Evolutionary conservation across 1,284 basidiomycete genomes (phyloP), one percentile per base, ranked within the genome.

Genomic region (Rhodotorula sp.): DNA sequence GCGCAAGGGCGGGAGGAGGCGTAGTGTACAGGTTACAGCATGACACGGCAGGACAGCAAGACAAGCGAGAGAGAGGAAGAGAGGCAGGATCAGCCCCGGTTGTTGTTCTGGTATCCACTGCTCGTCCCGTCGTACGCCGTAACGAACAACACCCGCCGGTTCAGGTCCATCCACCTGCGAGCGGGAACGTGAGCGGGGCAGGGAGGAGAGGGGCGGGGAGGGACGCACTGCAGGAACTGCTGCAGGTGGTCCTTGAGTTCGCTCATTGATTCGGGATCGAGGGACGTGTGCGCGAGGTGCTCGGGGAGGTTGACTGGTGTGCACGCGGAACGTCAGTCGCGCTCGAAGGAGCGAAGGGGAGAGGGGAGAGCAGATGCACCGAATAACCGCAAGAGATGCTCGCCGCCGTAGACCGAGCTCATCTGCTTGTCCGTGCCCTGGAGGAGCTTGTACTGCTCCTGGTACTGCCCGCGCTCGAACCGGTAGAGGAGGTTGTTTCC

Each of bases 401-500:
- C 96, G 8, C 92, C 94, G 0, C 96, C 97, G 79, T 99, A 99
- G 29, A 97, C 86, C 65, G 88, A 85, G 80, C 92, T 94, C 87
- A 97, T 92, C 77, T 93, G 90, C 74, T 88, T 84, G 6, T 88
- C 90, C 9, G 64, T 74, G 76, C 32, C 74, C 74, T 0, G 89
- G 88, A 25, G 89, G 68, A 21, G 76, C 78, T 91, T 89, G 54
- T 92, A 87, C 37, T 92, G 87, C 59, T 91, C 88, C 10, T 91
- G 89, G 78, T 97, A 98, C 81, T 99, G 96, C 21, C 89, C 88
- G 32, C 96, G 87, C 81, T 99, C 96, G 76, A 97, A 95, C 21
- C 94, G 88, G 80, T 99, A 99, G 0, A 98, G 85, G 41, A 99
- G 85, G 81, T 93, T 95, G 72, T 91, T 88, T 5, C 95, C 94